Evolutionary conservation across 805 yeast species (phyloP).

Genomic region (Osmozyma mogii): DNA sequence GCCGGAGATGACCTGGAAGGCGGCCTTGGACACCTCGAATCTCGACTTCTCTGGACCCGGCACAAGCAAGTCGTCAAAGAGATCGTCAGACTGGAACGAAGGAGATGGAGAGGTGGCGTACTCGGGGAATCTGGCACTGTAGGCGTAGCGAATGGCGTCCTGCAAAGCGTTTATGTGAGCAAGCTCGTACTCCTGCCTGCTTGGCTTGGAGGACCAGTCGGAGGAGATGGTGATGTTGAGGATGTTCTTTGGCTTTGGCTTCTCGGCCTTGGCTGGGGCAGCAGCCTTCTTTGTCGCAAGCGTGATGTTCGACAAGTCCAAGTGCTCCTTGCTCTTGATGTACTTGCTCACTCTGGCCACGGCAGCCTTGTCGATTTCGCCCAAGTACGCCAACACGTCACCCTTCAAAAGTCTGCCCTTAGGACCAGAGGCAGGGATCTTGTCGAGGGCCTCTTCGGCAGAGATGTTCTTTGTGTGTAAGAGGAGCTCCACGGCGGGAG

Average conservation of each 20-base stretch:
- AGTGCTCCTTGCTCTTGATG: conserved; percentile 47
- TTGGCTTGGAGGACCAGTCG: conserved; percentile 18
- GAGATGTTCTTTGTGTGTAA: conserved; percentile 58
- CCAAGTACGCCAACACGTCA: conserved; percentile 80
- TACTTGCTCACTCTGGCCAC: conserved; percentile 47
- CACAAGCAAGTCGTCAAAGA: conserved; percentile 32
- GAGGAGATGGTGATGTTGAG: conserved; percentile 19
- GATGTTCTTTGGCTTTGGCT: conserved; percentile 24
- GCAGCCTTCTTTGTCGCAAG: conserved; percentile 26
- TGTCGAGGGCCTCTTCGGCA: conserved; percentile 57
- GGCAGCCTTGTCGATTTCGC: conserved; percentile 54
- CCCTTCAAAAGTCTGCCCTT: conserved; percentile 84
- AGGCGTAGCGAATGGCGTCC: conserved; percentile 23
- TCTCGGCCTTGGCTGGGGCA: conserved; percentile 11
- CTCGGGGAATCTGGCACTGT: conserved; percentile 29
- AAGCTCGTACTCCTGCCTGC: conserved; percentile 19
- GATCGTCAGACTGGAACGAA: conserved; percentile 15
- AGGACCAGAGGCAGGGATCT: conserved; percentile 82
- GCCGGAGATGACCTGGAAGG: conserved; percentile 17
- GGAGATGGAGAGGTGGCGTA: conserved; percentile 26
- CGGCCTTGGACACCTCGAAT: conserved; percentile 24
- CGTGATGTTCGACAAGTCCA: conserved; percentile 68
- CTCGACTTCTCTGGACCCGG: conserved; percentile 29
- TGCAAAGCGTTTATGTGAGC: conserved; percentile 25
- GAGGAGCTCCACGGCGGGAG: conserved; percentile 73